Base-by-base conservation (phyloP, 305 asterid species). In the Fraxinus velutina region DNA sequence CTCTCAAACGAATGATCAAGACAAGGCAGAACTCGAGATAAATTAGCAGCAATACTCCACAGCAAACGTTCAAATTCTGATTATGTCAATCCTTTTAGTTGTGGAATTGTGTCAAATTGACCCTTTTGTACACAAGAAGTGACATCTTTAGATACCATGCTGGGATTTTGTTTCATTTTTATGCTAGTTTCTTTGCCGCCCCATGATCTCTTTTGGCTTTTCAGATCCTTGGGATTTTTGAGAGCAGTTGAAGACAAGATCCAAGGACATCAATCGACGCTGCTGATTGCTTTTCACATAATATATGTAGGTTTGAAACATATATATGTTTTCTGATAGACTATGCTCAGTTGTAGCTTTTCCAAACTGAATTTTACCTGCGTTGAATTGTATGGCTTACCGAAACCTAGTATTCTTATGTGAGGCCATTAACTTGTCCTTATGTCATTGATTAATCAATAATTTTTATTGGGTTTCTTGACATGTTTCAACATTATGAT, bases 1-100 rank as follows among this genome's bases (percentile, higher is more conserved):
- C 98, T 13, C 94, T 96, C 75, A 96, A 96, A 84, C 93, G 99
- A 78, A 94, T 96, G 98, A 91, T 94, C 87, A 96, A 96, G 87
- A 88, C 93, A 39, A 90, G 98, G 83, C 98, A 94, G 89, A 92
- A 85, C 86, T 87, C 90, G 64, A 88, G 98, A 93, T 96, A 86
- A 84, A 84, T 68, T 66, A 76, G 76, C 36, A 13, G 73, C 68
- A 60, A 77, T 30, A 80, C 77, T 79, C 75, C 68, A 37, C 42
- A 32, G 52, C 73, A 42, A 76, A 37, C 34, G 36, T 76, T 19
- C 47, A 66, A 42, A 64, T 82, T 79, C 80, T 87, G 90, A 60
- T 84, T 75, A 79, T 71, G 78, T 83, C 86, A 19, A 80, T 75
- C 68, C 39, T 12, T 83, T 87, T 80, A 82, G 88, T 77, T 85